Conservation (phyloP, 345 rosid genomes). For the Boechera retrofracta region DNA sequence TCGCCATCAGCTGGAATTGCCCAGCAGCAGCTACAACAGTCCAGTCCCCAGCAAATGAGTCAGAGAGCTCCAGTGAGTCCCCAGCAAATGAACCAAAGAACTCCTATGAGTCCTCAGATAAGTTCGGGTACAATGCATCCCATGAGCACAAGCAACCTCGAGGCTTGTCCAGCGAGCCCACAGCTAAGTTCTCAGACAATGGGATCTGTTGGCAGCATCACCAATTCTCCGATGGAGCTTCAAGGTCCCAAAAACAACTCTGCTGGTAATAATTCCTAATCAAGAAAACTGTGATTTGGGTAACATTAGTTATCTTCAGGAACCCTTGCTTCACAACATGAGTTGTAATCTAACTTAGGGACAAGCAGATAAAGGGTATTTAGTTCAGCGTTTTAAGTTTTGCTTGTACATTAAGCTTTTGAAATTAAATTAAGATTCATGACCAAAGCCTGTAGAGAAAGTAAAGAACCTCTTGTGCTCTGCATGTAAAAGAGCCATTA, state of each 20-base stretch:
- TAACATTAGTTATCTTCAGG: conserved; percentile 7
- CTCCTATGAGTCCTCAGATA: conserved; percentile 89
- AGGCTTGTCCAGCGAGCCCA: conserved; percentile 90
- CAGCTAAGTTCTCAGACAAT: conserved; percentile 91
- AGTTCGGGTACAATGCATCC: conserved; percentile 85
- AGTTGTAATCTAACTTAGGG: conserved; percentile 27
- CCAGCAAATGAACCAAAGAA: conserved; percentile 83
- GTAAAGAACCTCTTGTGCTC: conserved; percentile 6
- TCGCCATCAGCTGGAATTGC: conserved; percentile 76
- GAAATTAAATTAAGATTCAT: conserved; percentile 22
- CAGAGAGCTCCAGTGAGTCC: conserved; percentile 73
- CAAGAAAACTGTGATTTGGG: conserved; percentile 17
- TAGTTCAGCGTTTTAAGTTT: conserved; percentile 5
- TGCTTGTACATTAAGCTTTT: conserved; percentile 17
- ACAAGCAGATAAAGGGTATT: conserved; percentile 19
- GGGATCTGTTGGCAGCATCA: conserved; percentile 92
- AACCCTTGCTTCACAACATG: conserved; percentile 26
- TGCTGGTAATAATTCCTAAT: conserved; percentile 47
- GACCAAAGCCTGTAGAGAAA: conserved; percentile 11
- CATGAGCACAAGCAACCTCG: conserved; percentile 76
- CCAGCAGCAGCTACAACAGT: conserved; percentile 62
- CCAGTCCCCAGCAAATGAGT: conserved; percentile 67
- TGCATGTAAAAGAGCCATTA: conserved; percentile 23
- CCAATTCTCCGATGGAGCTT: conserved; percentile 91
- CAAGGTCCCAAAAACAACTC: conserved; percentile 89